Percentiles rank a stretch among this genome's conserved stretches.
Conservation (phyloP, 768 basidiomycete genomes). For the Candolleomyces eurysporus region DNA sequence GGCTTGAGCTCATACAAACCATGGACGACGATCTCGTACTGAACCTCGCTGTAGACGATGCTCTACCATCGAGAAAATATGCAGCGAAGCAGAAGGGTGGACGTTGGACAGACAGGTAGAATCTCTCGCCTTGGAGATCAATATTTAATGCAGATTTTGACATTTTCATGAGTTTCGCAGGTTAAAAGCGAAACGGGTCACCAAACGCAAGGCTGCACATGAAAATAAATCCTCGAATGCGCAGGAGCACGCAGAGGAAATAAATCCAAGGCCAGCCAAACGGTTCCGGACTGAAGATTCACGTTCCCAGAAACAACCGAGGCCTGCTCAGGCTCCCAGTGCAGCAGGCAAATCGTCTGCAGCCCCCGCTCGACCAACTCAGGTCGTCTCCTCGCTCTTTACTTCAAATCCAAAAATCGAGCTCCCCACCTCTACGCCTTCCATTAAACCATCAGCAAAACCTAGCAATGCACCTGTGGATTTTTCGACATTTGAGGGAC, state of each 20-base stretch:
- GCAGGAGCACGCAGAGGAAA: slow-evolving; percentile 12
- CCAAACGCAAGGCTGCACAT: slow-evolving; percentile 55
- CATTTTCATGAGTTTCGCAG: slow-evolving; percentile 36
- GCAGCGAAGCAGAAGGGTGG: slow-evolving; percentile 50
- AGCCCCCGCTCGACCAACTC: slow-evolving; percentile 35
- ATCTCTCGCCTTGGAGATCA: slow-evolving; percentile 13
- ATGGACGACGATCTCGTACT: slow-evolving; percentile 80
- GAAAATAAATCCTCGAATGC: slow-evolving; percentile 19
- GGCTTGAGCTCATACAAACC: background rate
- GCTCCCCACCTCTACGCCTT: slow-evolving; percentile 26
- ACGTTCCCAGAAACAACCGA: slow-evolving; percentile 4
- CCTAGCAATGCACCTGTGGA: slow-evolving; percentile 88
- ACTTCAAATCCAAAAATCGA: slow-evolving; percentile 76
- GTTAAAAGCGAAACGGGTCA: slow-evolving; percentile 69
- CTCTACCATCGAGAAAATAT: slow-evolving; percentile 23
- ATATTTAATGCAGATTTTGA: slow-evolving; percentile 4
- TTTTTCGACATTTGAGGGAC: slow-evolving; percentile 74
- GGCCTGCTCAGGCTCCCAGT: slow-evolving; percentile 8
- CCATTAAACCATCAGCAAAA: slow-evolving; percentile 25
- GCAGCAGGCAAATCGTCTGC: slow-evolving; percentile 18
- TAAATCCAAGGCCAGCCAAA: slow-evolving; percentile 46
- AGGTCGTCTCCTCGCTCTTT: slow-evolving; percentile 88
- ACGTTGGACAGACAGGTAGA: slow-evolving; percentile 76
- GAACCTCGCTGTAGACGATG: slow-evolving; percentile 55
- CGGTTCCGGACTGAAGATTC: slow-evolving; percentile 34